These are phyloP conservation scores for Bocquillonia castaneifolia DNA, from an alignment of 441 rosid species.

Conservation along the genomic window DNA sequence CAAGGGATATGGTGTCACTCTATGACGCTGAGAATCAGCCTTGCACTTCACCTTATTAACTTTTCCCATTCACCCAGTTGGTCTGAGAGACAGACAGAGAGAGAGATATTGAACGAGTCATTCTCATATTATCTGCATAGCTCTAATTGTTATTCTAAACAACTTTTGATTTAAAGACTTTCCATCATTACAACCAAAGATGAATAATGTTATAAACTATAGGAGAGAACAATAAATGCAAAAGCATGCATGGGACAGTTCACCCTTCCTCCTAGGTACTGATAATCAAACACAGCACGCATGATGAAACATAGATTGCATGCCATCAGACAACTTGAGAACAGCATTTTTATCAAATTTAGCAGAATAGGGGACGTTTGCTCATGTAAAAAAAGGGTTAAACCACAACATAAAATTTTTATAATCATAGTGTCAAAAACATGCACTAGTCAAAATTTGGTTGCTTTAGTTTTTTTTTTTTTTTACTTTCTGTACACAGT, in stretches of 20 bases:
- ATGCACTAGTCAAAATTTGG: too few species aligned
- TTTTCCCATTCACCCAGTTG: slow-evolving; percentile 46
- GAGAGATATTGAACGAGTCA: slow-evolving; percentile 11
- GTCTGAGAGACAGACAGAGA: slow-evolving; percentile 25
- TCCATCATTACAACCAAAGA: not conserved
- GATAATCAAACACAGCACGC: too few species aligned
- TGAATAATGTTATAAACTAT: not conserved
- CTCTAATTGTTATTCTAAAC: not conserved
- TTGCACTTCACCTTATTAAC: slow-evolving; percentile 32
- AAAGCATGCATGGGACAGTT: not conserved
- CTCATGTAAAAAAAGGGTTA: not conserved
- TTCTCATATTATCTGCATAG: not conserved
- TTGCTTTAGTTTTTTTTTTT: too few species aligned
- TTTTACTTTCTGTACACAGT: slow-evolving; percentile 2
- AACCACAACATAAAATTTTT: not conserved
- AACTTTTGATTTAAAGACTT: not conserved
- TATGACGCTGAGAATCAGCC: slow-evolving; percentile 24
- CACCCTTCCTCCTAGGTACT: not conserved
- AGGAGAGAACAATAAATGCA: not conserved
- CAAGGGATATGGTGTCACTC: slow-evolving; percentile 24
- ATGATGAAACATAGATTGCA: too few species aligned
- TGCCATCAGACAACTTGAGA: not conserved
- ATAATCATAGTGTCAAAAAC: too few species aligned
- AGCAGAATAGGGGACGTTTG: not conserved
- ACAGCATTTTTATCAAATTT: not conserved